Evolutionary conservation across 306 rosid species (phyloP).

Genomic region (Rosa chinensis): DNA sequence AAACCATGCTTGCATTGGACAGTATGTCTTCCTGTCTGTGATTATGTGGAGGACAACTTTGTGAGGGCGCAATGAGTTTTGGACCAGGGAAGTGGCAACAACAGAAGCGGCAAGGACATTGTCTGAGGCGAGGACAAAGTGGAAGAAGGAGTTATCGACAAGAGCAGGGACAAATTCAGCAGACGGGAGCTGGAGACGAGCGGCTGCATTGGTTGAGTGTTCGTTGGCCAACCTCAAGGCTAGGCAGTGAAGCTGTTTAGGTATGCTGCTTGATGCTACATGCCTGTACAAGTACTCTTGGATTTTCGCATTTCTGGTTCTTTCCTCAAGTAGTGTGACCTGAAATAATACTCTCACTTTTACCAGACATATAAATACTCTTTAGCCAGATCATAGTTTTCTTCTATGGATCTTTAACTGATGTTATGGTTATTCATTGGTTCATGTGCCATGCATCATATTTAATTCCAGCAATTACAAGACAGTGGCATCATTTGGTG

Average conservation of each 20-base stretch:
- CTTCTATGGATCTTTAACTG: neutral
- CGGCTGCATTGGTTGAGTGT: slow-evolving; percentile 89
- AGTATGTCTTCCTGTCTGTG: slow-evolving; percentile 87
- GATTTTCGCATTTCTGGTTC: slow-evolving; percentile 91
- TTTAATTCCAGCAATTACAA: neutral
- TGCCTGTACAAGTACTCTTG: slow-evolving; percentile 94
- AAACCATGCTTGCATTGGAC: slow-evolving; percentile 99
- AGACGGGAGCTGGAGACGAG: slow-evolving; percentile 93
- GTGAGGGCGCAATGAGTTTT: slow-evolving; percentile 63
- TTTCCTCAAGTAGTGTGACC: slow-evolving; percentile 80
- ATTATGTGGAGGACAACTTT: slow-evolving; percentile 81
- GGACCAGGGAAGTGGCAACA: slow-evolving; percentile 83
- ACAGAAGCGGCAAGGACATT: slow-evolving; percentile 91
- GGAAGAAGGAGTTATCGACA: slow-evolving; percentile 80
- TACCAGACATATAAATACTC: neutral
- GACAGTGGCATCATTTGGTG: neutral
- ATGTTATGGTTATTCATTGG: neutral
- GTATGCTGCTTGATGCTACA: slow-evolving; percentile 98
- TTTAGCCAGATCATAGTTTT: neutral
- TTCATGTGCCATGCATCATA: neutral
- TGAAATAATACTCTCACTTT: slow-evolving; percentile 16
- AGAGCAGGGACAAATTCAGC: slow-evolving; percentile 92
- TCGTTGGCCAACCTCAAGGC: slow-evolving; percentile 81
- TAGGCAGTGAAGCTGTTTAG: slow-evolving; percentile 96
- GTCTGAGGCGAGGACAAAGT: slow-evolving; percentile 93